phyloP scores from a whole-genome alignment of 257 asterid genomes.

The Solanum acaule region DNA sequence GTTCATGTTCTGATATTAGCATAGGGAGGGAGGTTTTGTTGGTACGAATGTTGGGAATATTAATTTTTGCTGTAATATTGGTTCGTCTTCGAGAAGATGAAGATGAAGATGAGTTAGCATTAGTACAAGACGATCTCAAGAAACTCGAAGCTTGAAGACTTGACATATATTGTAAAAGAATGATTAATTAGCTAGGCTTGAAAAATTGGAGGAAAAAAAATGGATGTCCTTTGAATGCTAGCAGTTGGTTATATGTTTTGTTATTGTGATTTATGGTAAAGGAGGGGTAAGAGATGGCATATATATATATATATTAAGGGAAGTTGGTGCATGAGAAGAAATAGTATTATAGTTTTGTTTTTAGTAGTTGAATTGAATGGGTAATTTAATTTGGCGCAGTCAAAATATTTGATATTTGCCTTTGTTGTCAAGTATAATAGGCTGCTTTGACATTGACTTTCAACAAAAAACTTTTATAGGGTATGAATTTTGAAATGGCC shows the following conservation, averaged over 20 bases:
- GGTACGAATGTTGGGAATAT: neutral
- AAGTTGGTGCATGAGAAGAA: neutral
- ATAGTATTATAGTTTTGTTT: neutral
- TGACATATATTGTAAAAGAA: neutral
- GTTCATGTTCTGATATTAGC: neutral
- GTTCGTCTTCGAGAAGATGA: neutral
- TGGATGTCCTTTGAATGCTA: neutral
- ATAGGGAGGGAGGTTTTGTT: neutral
- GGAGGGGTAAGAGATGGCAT: neutral
- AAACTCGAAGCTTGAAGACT: neutral
- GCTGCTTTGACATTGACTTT: conserved; percentile 3
- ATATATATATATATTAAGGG: neutral
- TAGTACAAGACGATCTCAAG: neutral
- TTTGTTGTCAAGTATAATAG: neutral
- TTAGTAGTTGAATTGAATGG: neutral
- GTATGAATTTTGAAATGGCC: neutral
- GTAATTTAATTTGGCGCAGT: neutral
- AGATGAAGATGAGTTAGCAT: neutral
- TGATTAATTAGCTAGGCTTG: neutral
- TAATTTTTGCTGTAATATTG: neutral
- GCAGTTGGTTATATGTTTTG: neutral
- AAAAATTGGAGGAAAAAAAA: neutral
- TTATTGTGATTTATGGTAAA: neutral
- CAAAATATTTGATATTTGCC: neutral
- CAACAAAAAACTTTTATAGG: neutral